Conservation (phyloP, 768 basidiomycete genomes). For the Strobilomyces dryophilus region DNA sequence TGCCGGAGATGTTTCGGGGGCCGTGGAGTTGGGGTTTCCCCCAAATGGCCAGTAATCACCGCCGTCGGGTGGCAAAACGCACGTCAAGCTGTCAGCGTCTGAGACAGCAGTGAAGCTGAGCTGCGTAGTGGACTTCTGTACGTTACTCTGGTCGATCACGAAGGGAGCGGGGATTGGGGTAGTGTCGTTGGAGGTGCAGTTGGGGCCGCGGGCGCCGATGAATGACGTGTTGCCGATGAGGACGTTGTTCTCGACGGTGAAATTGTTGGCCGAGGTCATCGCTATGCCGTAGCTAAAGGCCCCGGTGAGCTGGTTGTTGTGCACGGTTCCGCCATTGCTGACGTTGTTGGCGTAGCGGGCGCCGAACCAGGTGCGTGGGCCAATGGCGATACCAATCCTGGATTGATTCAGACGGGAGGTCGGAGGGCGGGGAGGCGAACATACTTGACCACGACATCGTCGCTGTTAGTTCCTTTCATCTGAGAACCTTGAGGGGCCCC, state of each 20-base stretch:
- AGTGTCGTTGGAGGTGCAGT: constrained; percentile 49
- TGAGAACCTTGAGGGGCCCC: constrained; percentile 36
- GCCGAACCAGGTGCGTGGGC: constrained; percentile 75
- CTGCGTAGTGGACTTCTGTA: constrained; percentile 44
- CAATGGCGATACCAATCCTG: constrained; percentile 79
- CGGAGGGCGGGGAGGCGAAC: constrained; percentile 18
- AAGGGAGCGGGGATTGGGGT: constrained; percentile 58
- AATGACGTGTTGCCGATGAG: constrained; percentile 71
- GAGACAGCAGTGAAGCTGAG: constrained; percentile 46
- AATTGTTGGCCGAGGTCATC: constrained; percentile 57
- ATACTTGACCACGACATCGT: constrained; percentile 69
- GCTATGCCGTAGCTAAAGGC: constrained; percentile 76
- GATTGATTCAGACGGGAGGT: constrained; percentile 6
- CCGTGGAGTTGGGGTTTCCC: constrained; percentile 38
- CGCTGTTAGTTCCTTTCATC: constrained; percentile 49
- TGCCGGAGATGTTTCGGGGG: constrained; percentile 10
- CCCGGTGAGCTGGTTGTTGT: constrained; percentile 55
- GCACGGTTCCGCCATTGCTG: constrained; percentile 49
- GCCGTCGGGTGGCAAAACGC: constrained; percentile 61
- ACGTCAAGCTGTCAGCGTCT: constrained; percentile 58
- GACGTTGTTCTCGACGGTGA: constrained; percentile 59
- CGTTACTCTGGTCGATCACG: constrained; percentile 47
- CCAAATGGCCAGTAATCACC: constrained; percentile 75
- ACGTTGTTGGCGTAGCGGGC: constrained; percentile 51
- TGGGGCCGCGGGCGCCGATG: constrained; percentile 63